phyloP scores from a whole-genome alignment of 1,284 basidiomycete species.

The Trametes versicolor region DNA sequence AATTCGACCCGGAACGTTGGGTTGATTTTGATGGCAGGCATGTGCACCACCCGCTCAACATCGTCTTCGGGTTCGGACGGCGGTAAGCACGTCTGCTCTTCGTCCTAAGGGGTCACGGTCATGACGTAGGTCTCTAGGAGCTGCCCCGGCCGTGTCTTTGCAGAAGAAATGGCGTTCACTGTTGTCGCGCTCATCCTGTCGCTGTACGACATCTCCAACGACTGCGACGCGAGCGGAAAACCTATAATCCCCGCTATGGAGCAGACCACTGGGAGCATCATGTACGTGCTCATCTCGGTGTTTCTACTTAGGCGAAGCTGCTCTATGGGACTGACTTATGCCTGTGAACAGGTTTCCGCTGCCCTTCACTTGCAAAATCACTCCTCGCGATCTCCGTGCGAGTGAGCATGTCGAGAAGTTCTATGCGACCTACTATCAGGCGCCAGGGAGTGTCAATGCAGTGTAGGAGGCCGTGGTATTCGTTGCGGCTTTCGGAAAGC shows the following conservation, averaged over 20 bases:
- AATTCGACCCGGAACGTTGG: slow-evolving; percentile 1
- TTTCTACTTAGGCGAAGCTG: no score
- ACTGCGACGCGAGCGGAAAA: background rate
- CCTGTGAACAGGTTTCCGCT: no score
- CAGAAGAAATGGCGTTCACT: no score
- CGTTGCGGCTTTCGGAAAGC: no score
- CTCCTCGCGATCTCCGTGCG: background rate
- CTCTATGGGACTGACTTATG: no score
- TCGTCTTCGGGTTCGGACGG: slow-evolving; percentile 9
- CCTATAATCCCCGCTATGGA: background rate
- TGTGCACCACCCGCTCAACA: background rate
- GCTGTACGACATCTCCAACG: background rate
- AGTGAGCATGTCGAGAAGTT: background rate
- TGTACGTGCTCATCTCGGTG: background rate
- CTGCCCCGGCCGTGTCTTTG: no score
- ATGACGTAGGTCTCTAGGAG: background rate
- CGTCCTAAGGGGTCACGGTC: background rate
- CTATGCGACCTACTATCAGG: background rate
- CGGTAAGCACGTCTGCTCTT: background rate
- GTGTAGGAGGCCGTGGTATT: no score
- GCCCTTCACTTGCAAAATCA: no score
- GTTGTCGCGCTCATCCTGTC: no score
- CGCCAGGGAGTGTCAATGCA: no score
- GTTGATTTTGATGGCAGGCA: background rate
- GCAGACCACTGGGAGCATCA: background rate